Evolutionary conservation across 306 rosid species (phyloP).

Genomic region (Fragaria ananassa): DNA sequence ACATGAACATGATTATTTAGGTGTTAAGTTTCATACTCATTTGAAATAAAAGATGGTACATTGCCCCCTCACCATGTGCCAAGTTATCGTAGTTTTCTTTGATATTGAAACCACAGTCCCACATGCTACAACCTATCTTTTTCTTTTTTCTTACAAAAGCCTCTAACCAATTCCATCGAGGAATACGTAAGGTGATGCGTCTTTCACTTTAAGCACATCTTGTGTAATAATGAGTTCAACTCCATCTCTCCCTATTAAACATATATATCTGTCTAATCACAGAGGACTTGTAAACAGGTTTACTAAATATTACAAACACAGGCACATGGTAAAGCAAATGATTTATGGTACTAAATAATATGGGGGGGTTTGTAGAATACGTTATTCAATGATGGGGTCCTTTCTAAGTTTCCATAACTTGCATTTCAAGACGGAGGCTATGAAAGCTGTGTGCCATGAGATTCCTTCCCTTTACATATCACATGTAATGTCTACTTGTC

Average conservation of each 20-base stretch:
- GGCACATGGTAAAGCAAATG: background rate
- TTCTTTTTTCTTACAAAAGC: background rate
- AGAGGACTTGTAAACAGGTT: background rate
- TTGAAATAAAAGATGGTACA: too few species aligned
- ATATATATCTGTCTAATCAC: background rate
- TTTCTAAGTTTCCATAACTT: background rate
- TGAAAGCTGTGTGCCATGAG: constrained; percentile 8
- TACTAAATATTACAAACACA: constrained; percentile 1
- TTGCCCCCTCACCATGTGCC: background rate
- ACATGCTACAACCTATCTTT: background rate
- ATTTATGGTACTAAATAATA: background rate
- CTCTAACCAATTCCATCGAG: background rate
- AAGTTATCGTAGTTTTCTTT: background rate
- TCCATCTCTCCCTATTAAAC: background rate
- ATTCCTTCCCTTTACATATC: constrained; percentile 8
- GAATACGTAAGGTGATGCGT: background rate
- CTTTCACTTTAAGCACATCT: background rate
- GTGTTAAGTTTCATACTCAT: background rate
- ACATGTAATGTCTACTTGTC: constrained; percentile 7
- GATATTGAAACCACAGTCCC: background rate
- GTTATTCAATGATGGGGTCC: background rate
- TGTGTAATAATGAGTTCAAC: background rate
- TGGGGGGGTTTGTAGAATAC: background rate
- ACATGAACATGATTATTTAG: too few species aligned
- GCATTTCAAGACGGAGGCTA: background rate